Percentiles rank a stretch among this genome's conserved stretches.
These are phyloP conservation scores for Gastrolobium villosum DNA, from an alignment of 306 rosid genomes.

Conservation along the genomic window DNA sequence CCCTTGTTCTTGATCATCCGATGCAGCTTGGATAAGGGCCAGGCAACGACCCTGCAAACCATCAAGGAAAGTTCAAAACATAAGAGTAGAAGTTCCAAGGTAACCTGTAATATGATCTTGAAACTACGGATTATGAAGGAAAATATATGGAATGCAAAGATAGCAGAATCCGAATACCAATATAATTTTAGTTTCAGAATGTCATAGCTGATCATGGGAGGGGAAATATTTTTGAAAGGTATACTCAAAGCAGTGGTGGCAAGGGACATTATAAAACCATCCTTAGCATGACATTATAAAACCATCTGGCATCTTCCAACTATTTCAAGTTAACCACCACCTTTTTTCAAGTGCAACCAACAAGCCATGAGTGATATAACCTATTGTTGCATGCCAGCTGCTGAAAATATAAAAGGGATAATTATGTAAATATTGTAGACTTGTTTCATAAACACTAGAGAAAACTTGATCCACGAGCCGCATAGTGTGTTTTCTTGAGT, in stretches of 20 bases:
- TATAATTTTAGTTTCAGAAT: not conserved
- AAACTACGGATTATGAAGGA: conserved; percentile 5
- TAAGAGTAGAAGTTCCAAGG: not conserved
- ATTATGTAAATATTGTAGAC: no score
- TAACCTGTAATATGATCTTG: conserved; percentile 25
- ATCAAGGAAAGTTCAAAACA: conserved; percentile 38
- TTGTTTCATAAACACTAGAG: no score
- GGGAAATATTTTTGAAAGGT: conserved; percentile 14
- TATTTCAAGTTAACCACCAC: conserved; percentile 30
- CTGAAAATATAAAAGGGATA: no score
- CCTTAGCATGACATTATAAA: conserved; percentile 25
- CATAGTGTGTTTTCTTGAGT: no score
- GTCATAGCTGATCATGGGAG: conserved; percentile 20
- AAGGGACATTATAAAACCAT: not conserved
- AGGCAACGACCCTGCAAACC: conserved; percentile 79
- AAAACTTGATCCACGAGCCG: no score
- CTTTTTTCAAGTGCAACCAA: conserved; percentile 26
- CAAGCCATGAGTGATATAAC: conserved; percentile 36
- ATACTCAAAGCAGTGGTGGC: conserved; percentile 21
- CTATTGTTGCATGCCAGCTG: not conserved
- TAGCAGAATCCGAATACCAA: conserved; percentile 34
- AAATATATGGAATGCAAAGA: conserved; percentile 34
- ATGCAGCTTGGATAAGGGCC: conserved; percentile 92
- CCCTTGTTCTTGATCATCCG: conserved; percentile 96
- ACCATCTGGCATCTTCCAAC: conserved; percentile 26